A percentile compares a stretch with the other conserved stretches of the same genome.
Conservation (phyloP, 371 early-diverging fungal species). For the Lichtheimia ramosa region DNA sequence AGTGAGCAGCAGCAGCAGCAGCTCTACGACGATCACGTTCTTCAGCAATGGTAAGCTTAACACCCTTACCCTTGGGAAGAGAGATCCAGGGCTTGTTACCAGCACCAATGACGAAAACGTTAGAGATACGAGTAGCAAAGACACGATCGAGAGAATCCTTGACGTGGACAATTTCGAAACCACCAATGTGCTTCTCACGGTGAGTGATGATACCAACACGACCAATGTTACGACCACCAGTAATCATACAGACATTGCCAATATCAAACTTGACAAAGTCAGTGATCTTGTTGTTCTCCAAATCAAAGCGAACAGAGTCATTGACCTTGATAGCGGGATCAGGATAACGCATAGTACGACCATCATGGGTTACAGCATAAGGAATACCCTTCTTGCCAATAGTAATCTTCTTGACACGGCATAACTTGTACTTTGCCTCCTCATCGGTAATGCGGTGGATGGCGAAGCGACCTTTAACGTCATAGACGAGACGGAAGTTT, state of each 20-base stretch:
- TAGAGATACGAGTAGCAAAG: slow-evolving; percentile 91
- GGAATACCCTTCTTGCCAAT: slow-evolving; percentile 96
- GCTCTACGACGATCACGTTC: slow-evolving; percentile 92
- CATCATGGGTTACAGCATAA: slow-evolving; percentile 98
- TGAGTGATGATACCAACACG: slow-evolving; percentile 98
- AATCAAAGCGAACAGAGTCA: slow-evolving; percentile 98
- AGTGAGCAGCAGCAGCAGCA: slow-evolving; percentile 38
- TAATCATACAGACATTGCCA: slow-evolving; percentile 96
- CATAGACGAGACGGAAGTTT: slow-evolving; percentile 99
- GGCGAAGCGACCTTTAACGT: slow-evolving; percentile 99
- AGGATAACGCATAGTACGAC: slow-evolving; percentile 99
- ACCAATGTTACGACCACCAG: slow-evolving; percentile 99
- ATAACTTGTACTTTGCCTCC: slow-evolving; percentile 99
- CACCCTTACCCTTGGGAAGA: slow-evolving; percentile 97
- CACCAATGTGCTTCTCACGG: slow-evolving; percentile 97
- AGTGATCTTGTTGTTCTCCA: slow-evolving; percentile 91
- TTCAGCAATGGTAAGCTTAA: slow-evolving; percentile 97
- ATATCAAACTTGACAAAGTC: slow-evolving; percentile 96
- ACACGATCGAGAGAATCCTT: slow-evolving; percentile 88
- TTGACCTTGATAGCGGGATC: slow-evolving; percentile 98
- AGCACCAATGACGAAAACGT: slow-evolving; percentile 93
- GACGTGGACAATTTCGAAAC: slow-evolving; percentile 95
- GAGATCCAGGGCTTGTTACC: slow-evolving; percentile 81
- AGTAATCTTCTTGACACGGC: slow-evolving; percentile 97
- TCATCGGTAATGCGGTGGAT: slow-evolving; percentile 99